Base-by-base conservation (phyloP, 768 basidiomycete species). In the Boletus barrowsii region DNA sequence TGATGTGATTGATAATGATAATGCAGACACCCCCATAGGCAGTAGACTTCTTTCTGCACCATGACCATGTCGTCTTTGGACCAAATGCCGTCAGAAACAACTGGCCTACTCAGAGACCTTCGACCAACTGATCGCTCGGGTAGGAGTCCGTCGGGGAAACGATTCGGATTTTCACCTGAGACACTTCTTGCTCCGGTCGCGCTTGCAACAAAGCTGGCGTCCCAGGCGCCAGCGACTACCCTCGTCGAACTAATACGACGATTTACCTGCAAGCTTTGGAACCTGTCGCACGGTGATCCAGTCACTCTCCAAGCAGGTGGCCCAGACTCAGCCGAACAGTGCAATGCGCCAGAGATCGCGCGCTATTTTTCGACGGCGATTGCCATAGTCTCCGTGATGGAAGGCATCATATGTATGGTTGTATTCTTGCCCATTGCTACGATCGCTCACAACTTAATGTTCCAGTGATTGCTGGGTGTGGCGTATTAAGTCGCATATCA, bases 161-260 rank as follows among this genome's bases (percentile, higher is more conserved):
- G n/a, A 36, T 40, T 26, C 7, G 20, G 14, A 5, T 43, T 64
- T 39, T 53, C 65, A 1, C 57, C 60, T 5, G 52, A 61, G 17
- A 61, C 47, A 0, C 59, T 68, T 18, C 42, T 72, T 18, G 60
- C 66, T 20, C 68, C 71, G 0, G 54, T 72, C 5, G 64, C 62
- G 18, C 42, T 72, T 9, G 57, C 55, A 30, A 60, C 60, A 14
- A 57, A 42, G 9, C 40, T 72, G 22, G 70, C 65, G 5, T 24
- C 24, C 3, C 29, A 20, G n/a, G 52, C 72, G 6, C 59, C 65
- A n/a, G 5, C 51, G 3, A 68, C 71, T 2, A 72, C 71, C 7
- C 42, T 66, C 17, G 29, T 67, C 15, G 63, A 60, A 10, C 56
- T 71, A 15, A 10, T 71, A 3, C 67, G 69, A 35, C 56, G 48